Conservation (phyloP, 2,329 filamentous ascomycete genomes). For the Proliferodiscus dingleyae region DNA sequence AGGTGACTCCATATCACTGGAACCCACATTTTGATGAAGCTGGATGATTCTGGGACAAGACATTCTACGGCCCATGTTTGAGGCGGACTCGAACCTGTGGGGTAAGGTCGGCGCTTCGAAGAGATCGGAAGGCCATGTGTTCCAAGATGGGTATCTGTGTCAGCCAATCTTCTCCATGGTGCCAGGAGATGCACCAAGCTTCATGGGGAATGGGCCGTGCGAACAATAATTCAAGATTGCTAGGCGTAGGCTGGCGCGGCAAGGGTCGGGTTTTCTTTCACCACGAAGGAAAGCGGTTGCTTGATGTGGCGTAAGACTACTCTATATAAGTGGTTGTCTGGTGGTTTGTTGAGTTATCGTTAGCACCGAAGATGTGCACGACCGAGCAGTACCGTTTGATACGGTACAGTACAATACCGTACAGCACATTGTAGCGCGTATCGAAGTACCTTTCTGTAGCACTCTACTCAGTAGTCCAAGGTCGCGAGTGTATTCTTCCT, state of each 20-base stretch:
- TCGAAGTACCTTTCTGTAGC: no score
- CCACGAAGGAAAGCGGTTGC: no score
- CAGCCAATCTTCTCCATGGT: neutral
- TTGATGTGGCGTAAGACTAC: neutral
- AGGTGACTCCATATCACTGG: neutral
- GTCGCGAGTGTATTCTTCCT: no score
- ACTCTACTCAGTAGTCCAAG: no score
- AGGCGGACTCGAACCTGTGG: constrained; percentile 20
- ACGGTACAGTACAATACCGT: no score
- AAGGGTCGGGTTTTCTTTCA: neutral
- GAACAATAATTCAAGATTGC: neutral
- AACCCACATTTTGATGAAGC: neutral
- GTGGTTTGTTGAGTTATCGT: no score
- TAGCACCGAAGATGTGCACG: no score
- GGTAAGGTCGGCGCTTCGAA: constrained; percentile 13
- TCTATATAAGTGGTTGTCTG: no score
- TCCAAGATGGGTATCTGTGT: neutral
- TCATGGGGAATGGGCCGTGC: constrained; percentile 1
- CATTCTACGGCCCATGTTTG: neutral
- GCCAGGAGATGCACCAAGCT: constrained; percentile 20
- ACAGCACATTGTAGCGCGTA: no score
- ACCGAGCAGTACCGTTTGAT: no score
- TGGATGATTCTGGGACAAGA: neutral
- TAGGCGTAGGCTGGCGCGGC: neutral
- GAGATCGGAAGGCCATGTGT: neutral